These are phyloP conservation scores for Penicillium lividum DNA, from an alignment of 495 filamentous ascomycete genomes.

Conservation along the genomic window DNA sequence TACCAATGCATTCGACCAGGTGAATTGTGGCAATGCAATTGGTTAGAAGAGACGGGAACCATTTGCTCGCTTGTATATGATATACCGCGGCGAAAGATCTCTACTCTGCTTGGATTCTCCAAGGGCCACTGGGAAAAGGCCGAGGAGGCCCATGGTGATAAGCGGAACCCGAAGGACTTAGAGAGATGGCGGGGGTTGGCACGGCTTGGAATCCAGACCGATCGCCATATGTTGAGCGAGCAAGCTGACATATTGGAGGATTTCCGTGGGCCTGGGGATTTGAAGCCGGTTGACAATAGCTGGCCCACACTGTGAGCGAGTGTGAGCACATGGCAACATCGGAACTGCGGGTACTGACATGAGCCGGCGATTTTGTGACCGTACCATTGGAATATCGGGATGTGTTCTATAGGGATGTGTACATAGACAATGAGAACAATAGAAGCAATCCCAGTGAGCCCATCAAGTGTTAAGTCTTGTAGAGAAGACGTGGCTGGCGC, in stretches of 20 bases:
- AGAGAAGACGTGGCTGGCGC: neutral
- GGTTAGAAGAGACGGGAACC: slow-evolving; percentile 44
- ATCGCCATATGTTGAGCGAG: slow-evolving; percentile 39
- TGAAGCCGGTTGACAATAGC: slow-evolving; percentile 33
- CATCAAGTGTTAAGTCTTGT: neutral
- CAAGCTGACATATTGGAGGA: slow-evolving; percentile 42
- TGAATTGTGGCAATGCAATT: slow-evolving; percentile 44
- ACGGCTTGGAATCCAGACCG: slow-evolving; percentile 33
- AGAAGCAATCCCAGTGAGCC: neutral
- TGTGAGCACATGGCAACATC: neutral
- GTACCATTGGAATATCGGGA: neutral
- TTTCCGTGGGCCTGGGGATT: slow-evolving; percentile 35
- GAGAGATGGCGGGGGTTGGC: slow-evolving; percentile 37
- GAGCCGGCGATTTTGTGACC: neutral
- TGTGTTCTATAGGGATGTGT: neutral
- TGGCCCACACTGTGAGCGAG: slow-evolving; percentile 33
- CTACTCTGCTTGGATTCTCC: slow-evolving; percentile 38
- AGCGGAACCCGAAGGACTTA: slow-evolving; percentile 35
- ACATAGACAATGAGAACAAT: neutral
- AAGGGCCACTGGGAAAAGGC: slow-evolving; percentile 42
- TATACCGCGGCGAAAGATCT: slow-evolving; percentile 31
- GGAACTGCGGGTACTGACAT: neutral
- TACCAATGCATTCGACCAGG: slow-evolving; percentile 43
- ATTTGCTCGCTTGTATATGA: slow-evolving; percentile 43
- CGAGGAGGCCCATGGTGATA: slow-evolving; percentile 39